Conservation (phyloP, 768 basidiomycete species). For the Calvatia gigantea region DNA sequence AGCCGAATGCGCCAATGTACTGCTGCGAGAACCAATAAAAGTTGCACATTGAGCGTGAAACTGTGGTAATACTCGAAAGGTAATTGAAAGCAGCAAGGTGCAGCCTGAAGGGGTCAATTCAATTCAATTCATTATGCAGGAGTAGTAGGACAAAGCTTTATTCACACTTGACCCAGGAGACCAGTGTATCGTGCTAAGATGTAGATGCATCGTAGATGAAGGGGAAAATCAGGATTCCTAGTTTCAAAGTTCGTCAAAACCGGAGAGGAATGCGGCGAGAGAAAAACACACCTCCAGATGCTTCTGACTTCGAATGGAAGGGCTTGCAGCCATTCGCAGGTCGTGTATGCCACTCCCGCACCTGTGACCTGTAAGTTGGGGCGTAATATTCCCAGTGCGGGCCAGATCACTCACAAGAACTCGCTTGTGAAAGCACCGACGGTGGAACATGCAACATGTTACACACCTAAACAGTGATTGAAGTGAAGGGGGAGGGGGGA, state of each 20-base stretch:
- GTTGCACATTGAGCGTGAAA: neutral
- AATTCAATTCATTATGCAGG: neutral
- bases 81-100: conserved; percentile 1
- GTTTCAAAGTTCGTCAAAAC: neutral
- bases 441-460: neutral
- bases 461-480: neutral
- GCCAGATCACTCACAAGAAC: neutral
- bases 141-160: neutral
- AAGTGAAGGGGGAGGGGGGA: neutral
- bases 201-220: conserved; percentile 3
- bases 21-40: neutral
- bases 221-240: neutral
- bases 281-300: conserved; percentile 1
- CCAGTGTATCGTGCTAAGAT: conserved; percentile 3
- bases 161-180: conserved; percentile 6
- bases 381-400: neutral
- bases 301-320: conserved; percentile 12
- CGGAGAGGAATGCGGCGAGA: neutral
- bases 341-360: conserved; percentile 5
- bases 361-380: neutral
- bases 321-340: conserved; percentile 8
- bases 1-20: neutral
- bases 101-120: neutral
- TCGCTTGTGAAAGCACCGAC: neutral
- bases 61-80: neutral